These are phyloP conservation scores for Mucor indicus DNA, from an alignment of 371 early-diverging fungal species.

Conservation along the genomic window DNA sequence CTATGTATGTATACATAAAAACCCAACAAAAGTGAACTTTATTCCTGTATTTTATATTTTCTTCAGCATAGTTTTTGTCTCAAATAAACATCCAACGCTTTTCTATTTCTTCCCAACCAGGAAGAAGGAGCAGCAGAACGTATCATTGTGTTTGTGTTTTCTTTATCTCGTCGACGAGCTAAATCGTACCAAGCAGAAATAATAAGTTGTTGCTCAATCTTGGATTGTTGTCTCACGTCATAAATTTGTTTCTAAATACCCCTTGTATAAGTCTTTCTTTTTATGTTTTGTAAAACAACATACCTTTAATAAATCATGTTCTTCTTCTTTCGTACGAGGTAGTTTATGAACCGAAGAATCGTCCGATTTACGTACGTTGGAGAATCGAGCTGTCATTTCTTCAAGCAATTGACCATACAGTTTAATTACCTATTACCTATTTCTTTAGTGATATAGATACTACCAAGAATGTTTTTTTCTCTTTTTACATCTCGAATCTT, in stretches of 20 bases:
- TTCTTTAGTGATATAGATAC: too few relatives aligned
- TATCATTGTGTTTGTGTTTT: slow-evolving; percentile 42
- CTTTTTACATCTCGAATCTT: slow-evolving; percentile 76
- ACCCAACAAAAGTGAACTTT: too few relatives aligned
- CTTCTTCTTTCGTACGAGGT: slow-evolving; percentile 61
- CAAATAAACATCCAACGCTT: slow-evolving; percentile 55
- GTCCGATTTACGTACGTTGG: slow-evolving; percentile 21
- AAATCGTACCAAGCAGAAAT: slow-evolving; percentile 76
- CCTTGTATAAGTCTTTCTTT: too few relatives aligned
- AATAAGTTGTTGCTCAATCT: slow-evolving; percentile 71
- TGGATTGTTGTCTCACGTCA: slow-evolving; percentile 60
- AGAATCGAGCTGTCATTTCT: slow-evolving; percentile 43
- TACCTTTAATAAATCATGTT: slow-evolving; percentile 68
- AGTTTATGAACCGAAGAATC: slow-evolving; percentile 21
- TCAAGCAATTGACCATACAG: slow-evolving; percentile 56
- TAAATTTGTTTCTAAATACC: slow-evolving; percentile 70
- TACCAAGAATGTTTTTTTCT: too few relatives aligned
- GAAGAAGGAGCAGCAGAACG: slow-evolving; percentile 63
- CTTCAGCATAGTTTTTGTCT: slow-evolving; percentile 50
- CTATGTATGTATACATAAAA: too few relatives aligned
- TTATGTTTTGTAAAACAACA: too few relatives aligned
- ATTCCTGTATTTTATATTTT: too few relatives aligned
- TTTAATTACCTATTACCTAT: slow-evolving; percentile 49
- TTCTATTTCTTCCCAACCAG: slow-evolving; percentile 74
- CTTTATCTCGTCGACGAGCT: slow-evolving; percentile 56